Evolutionary conservation across 495 filamentous ascomycete species (phyloP).

Genomic region (Chaetomium cochliodes): DNA sequence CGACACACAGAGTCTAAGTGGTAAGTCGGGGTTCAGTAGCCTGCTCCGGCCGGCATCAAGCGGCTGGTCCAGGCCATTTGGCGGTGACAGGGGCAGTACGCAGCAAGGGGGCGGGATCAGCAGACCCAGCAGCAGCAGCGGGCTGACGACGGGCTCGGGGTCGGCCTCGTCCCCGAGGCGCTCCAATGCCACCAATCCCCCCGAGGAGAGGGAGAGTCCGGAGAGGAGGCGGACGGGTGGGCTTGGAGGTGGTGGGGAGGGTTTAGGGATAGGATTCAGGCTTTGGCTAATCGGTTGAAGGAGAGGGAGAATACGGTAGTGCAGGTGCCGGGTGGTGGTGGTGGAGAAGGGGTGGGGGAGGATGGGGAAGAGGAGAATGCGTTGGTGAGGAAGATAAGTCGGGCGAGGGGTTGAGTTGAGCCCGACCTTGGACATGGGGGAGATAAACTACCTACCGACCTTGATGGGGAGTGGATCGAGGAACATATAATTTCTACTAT

Average conservation of each 20-base stretch:
- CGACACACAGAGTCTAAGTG: constrained; percentile 10
- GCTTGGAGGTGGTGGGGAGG: constrained; percentile 33
- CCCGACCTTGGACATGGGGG: background rate
- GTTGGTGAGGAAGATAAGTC: constrained; percentile 26
- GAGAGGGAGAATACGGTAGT: constrained; percentile 33
- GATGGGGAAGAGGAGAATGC: constrained; percentile 16
- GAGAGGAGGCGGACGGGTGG: constrained; percentile 30
- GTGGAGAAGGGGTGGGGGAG: constrained; percentile 9
- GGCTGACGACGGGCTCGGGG: constrained; percentile 5
- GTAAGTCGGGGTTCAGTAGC: constrained; percentile 13
- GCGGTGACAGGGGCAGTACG: constrained; percentile 10
- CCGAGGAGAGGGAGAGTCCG: constrained; percentile 7
- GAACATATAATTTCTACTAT: constrained; percentile 1
- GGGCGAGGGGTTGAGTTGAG: constrained; percentile 15
- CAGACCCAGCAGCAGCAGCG: constrained; percentile 29
- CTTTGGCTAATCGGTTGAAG: constrained; percentile 39
- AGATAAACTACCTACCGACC: background rate
- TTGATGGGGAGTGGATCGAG: no score
- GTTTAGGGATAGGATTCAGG: constrained; percentile 43
- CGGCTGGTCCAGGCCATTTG: constrained; percentile 32
- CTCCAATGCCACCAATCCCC: background rate
- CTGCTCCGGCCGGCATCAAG: constrained; percentile 35
- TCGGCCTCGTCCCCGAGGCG: background rate
- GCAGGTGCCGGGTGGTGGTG: constrained; percentile 5
- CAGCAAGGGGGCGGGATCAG: background rate